Conservation (phyloP, 352 stramenopile genomes). For the Globisporangium viniferum region DNA sequence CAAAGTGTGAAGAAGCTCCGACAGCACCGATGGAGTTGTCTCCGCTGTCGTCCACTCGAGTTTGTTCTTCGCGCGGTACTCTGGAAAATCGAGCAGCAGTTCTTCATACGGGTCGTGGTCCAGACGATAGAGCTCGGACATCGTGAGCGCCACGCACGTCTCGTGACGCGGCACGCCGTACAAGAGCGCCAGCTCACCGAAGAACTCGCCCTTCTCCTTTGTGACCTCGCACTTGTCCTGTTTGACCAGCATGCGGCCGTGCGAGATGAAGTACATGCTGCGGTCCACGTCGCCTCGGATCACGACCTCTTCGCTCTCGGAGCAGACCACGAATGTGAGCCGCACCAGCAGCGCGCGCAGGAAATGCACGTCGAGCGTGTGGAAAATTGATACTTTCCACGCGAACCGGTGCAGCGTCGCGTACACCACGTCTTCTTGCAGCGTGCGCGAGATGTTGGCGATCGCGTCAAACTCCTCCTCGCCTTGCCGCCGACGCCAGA, state of each 20-base stretch:
- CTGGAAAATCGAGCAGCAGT: constrained; percentile 59
- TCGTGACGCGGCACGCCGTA: constrained; percentile 61
- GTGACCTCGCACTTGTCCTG: constrained; percentile 40
- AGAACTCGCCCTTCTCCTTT: constrained; percentile 72
- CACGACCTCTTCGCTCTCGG: constrained; percentile 62
- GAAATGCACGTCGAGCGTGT: constrained; percentile 53
- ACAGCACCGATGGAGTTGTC: constrained; percentile 15
- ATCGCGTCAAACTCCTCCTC: constrained; percentile 56
- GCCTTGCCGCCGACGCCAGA: constrained; percentile 51
- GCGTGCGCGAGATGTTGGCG: constrained; percentile 34
- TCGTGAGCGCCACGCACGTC: constrained; percentile 55
- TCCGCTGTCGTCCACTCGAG: constrained; percentile 46
- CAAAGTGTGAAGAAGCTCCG: constrained; percentile 20
- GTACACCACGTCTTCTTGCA: constrained; percentile 65
- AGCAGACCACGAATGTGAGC: constrained; percentile 62
- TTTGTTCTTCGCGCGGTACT: constrained; percentile 57
- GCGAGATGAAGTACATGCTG: constrained; percentile 77
- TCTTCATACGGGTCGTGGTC: constrained; percentile 59
- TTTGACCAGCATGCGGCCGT: constrained; percentile 58
- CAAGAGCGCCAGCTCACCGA: constrained; percentile 65
- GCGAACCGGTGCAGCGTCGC: constrained; percentile 49
- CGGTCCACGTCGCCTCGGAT: constrained; percentile 72
- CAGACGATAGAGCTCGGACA: constrained; percentile 66
- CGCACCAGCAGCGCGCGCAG: constrained; percentile 50
- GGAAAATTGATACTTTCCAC: constrained; percentile 47